These are phyloP conservation scores for Cryptococcus floricola DNA, from an alignment of 1,284 basidiomycete genomes.

Conservation along the genomic window DNA sequence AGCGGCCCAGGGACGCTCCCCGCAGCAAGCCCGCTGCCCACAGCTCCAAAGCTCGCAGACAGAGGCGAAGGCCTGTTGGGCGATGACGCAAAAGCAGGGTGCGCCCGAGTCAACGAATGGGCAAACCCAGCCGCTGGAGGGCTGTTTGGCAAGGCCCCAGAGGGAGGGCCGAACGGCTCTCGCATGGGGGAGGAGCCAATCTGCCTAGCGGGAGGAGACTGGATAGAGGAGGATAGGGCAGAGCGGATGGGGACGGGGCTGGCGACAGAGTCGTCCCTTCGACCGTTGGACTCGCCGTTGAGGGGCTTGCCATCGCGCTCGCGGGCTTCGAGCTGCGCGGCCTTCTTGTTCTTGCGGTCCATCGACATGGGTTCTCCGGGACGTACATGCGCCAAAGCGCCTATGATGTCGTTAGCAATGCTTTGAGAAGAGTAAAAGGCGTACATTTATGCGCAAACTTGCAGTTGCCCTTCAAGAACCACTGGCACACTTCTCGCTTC, in stretches of 20 bases:
- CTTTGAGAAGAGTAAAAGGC: slow-evolving; percentile 9
- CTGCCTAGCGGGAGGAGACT: slow-evolving; percentile 24
- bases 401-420: slow-evolving; percentile 16
- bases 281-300: background rate
- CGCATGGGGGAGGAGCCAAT: slow-evolving; percentile 39
- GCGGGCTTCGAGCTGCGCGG: slow-evolving; percentile 67
- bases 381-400: slow-evolving; percentile 82
- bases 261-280: slow-evolving; percentile 17
- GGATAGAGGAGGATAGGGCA: slow-evolving; percentile 36
- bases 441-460: slow-evolving; percentile 94
- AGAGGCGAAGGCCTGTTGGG: slow-evolving; percentile 41
- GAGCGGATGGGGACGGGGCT: slow-evolving; percentile 44
- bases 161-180: slow-evolving; percentile 44
- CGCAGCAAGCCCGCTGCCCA: slow-evolving; percentile 28
- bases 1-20: slow-evolving; percentile 34
- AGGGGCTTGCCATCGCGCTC: slow-evolving; percentile 9
- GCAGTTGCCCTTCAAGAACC: slow-evolving; percentile 82
- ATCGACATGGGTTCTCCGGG: slow-evolving; percentile 90
- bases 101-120: slow-evolving; percentile 20
- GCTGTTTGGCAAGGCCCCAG: slow-evolving; percentile 32
- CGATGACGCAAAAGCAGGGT: slow-evolving; percentile 36
- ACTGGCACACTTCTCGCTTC: slow-evolving; percentile 87
- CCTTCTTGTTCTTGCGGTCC: slow-evolving; percentile 98
- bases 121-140: slow-evolving; percentile 39
- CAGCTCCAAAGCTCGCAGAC: slow-evolving; percentile 36